Percentiles rank a stretch among this genome's conserved stretches.
Evolutionary conservation across 352 stramenopile genomes (phyloP).

Genomic region (Blastocystis sp.): DNA sequence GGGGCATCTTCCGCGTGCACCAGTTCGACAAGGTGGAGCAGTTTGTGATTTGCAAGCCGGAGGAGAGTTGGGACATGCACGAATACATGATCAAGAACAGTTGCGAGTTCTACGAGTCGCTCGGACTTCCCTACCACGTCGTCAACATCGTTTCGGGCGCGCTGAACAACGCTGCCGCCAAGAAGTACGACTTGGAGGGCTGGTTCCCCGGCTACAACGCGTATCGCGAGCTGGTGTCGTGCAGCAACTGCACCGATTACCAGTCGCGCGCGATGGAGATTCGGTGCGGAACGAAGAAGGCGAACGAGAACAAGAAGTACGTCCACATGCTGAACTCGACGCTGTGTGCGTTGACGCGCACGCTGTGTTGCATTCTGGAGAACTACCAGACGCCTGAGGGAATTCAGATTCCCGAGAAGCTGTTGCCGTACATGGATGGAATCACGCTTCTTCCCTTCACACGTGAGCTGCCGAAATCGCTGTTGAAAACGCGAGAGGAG

Average conservation of each 20-base stretch:
- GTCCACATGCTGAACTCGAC: conserved; percentile 95
- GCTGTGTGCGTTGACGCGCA: conserved; percentile 90
- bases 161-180: conserved; percentile 94
- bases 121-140: conserved; percentile 93
- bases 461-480: not conserved
- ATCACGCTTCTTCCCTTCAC: conserved; percentile 91
- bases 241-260: conserved; percentile 96
- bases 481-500: not conserved
- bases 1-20: conserved; percentile 98
- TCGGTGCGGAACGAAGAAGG: conserved; percentile 77
- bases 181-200: conserved; percentile 97
- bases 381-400: conserved; percentile 77
- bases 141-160: conserved; percentile 93
- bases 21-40: conserved; percentile 93
- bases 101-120: conserved; percentile 91
- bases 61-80: conserved; percentile 71
- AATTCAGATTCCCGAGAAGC: conserved; percentile 80
- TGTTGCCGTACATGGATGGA: conserved; percentile 94
- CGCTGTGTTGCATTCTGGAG: conserved; percentile 96
- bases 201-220: conserved; percentile 99
- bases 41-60: conserved; percentile 78
- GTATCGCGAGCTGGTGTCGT: conserved; percentile 95
- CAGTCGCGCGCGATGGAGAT: conserved; percentile 92
- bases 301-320: conserved; percentile 80
- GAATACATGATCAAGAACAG: conserved; percentile 78